Percentiles rank a stretch among this genome's conserved stretches.
These are phyloP conservation scores for Colletotrichum chlorophyti DNA, from an alignment of 2,329 filamentous ascomycete genomes.

Conservation along the genomic window DNA sequence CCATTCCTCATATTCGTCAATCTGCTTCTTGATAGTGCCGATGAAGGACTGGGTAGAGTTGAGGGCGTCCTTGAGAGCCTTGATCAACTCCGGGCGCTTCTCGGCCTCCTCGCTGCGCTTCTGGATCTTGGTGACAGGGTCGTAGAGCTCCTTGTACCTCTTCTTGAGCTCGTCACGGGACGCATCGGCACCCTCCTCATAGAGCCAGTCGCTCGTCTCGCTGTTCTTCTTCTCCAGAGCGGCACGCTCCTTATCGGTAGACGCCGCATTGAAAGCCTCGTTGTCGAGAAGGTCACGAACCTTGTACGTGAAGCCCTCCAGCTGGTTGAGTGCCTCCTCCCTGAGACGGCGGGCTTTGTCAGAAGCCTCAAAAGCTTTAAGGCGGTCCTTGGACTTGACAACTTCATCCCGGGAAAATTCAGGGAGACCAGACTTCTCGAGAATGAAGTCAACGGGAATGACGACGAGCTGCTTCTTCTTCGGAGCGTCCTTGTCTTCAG, in stretches of 20 bases:
- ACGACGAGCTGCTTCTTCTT: slow-evolving; percentile 65
- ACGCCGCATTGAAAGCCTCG: slow-evolving; percentile 74
- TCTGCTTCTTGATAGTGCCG: slow-evolving; percentile 71
- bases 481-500: slow-evolving; percentile 58
- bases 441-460: slow-evolving; percentile 57
- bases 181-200: slow-evolving; percentile 82
- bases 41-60: slow-evolving; percentile 75
- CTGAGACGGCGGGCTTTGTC: slow-evolving; percentile 78
- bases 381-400: slow-evolving; percentile 67
- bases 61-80: slow-evolving; percentile 72
- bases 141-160: slow-evolving; percentile 78
- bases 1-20: slow-evolving; percentile 71
- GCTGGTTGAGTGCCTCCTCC: slow-evolving; percentile 87
- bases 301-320: slow-evolving; percentile 94
- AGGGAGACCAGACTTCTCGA: slow-evolving; percentile 58
- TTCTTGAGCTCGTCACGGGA: slow-evolving; percentile 75
- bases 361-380: slow-evolving; percentile 85
- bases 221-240: slow-evolving; percentile 72
- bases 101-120: slow-evolving; percentile 75
- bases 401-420: slow-evolving; percentile 56
- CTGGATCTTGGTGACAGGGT: slow-evolving; percentile 79
- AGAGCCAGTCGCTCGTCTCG: slow-evolving; percentile 86
- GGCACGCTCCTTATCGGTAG: slow-evolving; percentile 72
- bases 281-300: slow-evolving; percentile 83
- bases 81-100: slow-evolving; percentile 74